Evolutionary conservation across 139 green algal genomes (phyloP).

Genomic region (Spirogloea muscicola): DNA sequence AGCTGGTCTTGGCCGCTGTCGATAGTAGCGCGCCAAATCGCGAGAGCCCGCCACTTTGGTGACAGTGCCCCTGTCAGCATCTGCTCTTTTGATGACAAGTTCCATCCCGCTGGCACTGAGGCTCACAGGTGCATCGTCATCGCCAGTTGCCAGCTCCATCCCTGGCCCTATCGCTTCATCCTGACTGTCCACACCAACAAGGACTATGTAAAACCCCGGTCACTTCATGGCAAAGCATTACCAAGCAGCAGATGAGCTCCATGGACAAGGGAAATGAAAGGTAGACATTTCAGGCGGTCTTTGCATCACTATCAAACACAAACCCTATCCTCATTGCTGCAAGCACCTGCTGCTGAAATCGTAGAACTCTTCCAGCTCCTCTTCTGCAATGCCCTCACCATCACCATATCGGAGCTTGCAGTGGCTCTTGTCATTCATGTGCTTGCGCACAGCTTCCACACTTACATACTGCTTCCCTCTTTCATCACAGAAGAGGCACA

Average conservation of each 20-base stretch:
- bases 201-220: too few relatives aligned
- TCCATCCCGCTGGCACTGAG: constrained; percentile 29
- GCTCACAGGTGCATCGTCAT: constrained; percentile 4
- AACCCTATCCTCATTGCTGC: neutral
- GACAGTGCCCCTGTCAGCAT: neutral
- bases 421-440: constrained; percentile 42
- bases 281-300: neutral
- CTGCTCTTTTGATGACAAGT: constrained; percentile 25
- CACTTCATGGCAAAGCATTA: neutral
- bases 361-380: constrained; percentile 47
- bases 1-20: constrained; percentile 22
- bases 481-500: constrained; percentile 44
- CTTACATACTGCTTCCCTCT: neutral
- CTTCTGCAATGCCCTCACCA: constrained; percentile 9
- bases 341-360: constrained; percentile 37
- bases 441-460: constrained; percentile 15
- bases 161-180: neutral
- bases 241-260: neutral
- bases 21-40: constrained; percentile 48
- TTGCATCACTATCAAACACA: neutral
- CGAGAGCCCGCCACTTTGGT: constrained; percentile 30
- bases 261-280: constrained; percentile 4
- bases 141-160: constrained; percentile 7
- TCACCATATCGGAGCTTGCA: constrained; percentile 45
- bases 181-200: constrained; percentile 6